A percentile compares a stretch with the other conserved stretches of the same genome.
Conservation (phyloP, 306 rosid genomes). For the Lotus japonicus region DNA sequence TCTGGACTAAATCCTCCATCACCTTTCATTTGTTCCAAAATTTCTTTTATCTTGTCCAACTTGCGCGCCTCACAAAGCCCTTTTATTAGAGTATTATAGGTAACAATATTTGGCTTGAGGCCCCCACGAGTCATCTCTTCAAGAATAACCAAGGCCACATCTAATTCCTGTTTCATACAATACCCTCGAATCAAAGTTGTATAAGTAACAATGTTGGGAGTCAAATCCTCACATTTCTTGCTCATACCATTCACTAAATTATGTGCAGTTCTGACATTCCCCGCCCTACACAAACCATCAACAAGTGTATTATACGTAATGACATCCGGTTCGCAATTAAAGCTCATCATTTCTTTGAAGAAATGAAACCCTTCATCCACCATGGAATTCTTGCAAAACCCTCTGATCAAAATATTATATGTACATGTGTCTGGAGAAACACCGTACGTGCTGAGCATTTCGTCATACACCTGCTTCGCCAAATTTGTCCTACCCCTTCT, state of each 20-base stretch:
- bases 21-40: slow-evolving; percentile 38
- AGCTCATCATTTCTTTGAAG: slow-evolving; percentile 51
- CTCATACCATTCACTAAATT: slow-evolving; percentile 72
- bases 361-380: slow-evolving; percentile 62
- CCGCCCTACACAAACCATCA: slow-evolving; percentile 81
- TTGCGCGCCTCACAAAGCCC: slow-evolving; percentile 64
- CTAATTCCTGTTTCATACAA: slow-evolving; percentile 56
- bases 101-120: slow-evolving; percentile 50
- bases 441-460: slow-evolving; percentile 72
- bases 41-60: slow-evolving; percentile 51
- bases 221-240: slow-evolving; percentile 50
- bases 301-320: slow-evolving; percentile 71
- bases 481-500: slow-evolving; percentile 64
- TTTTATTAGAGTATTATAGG: slow-evolving; percentile 65
- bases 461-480: slow-evolving; percentile 58
- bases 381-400: slow-evolving; percentile 71
- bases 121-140: slow-evolving; percentile 66
- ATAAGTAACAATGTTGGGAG: slow-evolving; percentile 72
- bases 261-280: slow-evolving; percentile 53
- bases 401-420: slow-evolving; percentile 70
- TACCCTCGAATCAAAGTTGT: slow-evolving; percentile 75
- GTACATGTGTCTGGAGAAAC: slow-evolving; percentile 57
- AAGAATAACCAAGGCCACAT: slow-evolving; percentile 58
- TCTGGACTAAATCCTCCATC: slow-evolving; percentile 47
- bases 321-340: slow-evolving; percentile 58